These are phyloP conservation scores for Picochlorum sp. DNA, from an alignment of 139 green algal species.

Conservation along the genomic window DNA sequence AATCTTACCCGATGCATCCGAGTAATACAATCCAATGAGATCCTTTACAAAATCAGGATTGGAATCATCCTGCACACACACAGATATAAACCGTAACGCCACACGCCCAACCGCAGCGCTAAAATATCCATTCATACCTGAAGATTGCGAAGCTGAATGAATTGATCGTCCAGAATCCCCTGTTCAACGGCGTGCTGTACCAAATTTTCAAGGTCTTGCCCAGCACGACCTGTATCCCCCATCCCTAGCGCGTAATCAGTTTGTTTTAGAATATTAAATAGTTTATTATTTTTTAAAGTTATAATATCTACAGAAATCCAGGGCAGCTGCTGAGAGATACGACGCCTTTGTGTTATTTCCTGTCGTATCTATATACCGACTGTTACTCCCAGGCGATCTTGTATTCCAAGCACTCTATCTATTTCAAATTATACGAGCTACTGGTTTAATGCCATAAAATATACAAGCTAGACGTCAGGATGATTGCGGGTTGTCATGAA, in stretches of 20 bases:
- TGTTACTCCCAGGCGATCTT: too few relatives aligned
- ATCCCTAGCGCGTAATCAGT: not conserved
- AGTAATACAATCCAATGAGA: slow-evolving; percentile 74
- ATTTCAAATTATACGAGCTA: too few relatives aligned
- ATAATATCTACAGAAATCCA: too few relatives aligned
- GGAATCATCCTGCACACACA: slow-evolving; percentile 57
- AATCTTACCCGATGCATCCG: slow-evolving; percentile 47
- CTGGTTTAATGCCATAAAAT: too few relatives aligned
- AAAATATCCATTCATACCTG: slow-evolving; percentile 10
- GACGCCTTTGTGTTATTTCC: too few relatives aligned
- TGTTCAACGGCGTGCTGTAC: slow-evolving; percentile 18
- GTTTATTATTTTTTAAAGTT: too few relatives aligned
- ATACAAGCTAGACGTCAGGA: too few relatives aligned
- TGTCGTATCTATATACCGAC: too few relatives aligned
- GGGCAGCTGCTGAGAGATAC: too few relatives aligned
- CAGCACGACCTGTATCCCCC: not conserved
- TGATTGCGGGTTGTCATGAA: too few relatives aligned
- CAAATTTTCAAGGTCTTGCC: not conserved
- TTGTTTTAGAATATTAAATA: not conserved
- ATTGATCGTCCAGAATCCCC: slow-evolving; percentile 68
- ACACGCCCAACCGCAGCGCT: not conserved
- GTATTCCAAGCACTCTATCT: too few relatives aligned
- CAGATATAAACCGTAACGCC: not conserved
- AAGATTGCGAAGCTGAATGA: slow-evolving; percentile 67
- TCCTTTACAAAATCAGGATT: slow-evolving; percentile 75